These are phyloP conservation scores for Cladosporium velox DNA, from an alignment of 2,329 filamentous ascomycete genomes.

Conservation along the genomic window DNA sequence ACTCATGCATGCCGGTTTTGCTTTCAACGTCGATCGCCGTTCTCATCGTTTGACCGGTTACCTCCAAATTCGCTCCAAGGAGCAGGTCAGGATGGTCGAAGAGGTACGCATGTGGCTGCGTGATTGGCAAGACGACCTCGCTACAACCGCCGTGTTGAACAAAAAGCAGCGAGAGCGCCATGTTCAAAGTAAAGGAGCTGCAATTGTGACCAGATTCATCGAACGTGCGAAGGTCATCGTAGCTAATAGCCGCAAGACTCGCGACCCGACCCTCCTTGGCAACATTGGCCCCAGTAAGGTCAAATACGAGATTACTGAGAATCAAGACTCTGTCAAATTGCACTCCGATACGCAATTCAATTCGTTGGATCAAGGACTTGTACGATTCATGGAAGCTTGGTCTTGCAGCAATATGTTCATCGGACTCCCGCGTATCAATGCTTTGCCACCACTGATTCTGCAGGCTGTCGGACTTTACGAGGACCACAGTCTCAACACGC, in stretches of 20 bases:
- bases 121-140: slow-evolving; percentile 53
- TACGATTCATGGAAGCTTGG: slow-evolving; percentile 72
- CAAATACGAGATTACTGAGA: slow-evolving; percentile 28
- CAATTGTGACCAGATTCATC: slow-evolving; percentile 43
- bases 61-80: slow-evolving; percentile 62
- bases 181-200: slow-evolving; percentile 25
- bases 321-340: slow-evolving; percentile 30
- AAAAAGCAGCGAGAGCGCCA: slow-evolving; percentile 19
- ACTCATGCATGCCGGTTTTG: slow-evolving; percentile 60
- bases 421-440: slow-evolving; percentile 55
- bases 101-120: slow-evolving; percentile 57
- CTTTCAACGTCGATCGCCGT: slow-evolving; percentile 58
- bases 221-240: slow-evolving; percentile 45
- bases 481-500: slow-evolving; percentile 31
- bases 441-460: slow-evolving; percentile 66
- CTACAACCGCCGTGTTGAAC: slow-evolving; percentile 26
- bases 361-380: slow-evolving; percentile 55
- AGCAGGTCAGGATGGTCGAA: slow-evolving; percentile 56
- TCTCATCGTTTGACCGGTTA: slow-evolving; percentile 57
- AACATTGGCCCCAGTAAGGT: slow-evolving; percentile 43
- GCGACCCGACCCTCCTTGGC: slow-evolving; percentile 38
- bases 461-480: slow-evolving; percentile 64
- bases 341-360: slow-evolving; percentile 46
- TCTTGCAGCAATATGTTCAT: slow-evolving; percentile 59
- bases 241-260: slow-evolving; percentile 41